These are phyloP conservation scores for Phragmites australis DNA, from an alignment of 176 grass and related monocot genomes.

Conservation along the genomic window DNA sequence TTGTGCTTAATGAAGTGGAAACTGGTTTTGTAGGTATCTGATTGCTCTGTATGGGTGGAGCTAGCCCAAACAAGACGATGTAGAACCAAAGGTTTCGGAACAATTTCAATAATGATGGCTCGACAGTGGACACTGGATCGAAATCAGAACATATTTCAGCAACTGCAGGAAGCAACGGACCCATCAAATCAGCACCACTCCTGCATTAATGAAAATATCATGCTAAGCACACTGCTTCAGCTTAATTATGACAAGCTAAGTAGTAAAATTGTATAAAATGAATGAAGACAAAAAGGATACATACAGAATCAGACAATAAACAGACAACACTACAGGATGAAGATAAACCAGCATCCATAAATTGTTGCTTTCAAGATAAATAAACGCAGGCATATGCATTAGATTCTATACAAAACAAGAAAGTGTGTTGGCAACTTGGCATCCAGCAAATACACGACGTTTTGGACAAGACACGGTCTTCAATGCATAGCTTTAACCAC, in stretches of 20 bases:
- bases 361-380: background rate
- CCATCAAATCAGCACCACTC: constrained; percentile 98
- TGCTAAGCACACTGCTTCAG: constrained; percentile 10
- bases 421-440: background rate
- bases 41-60: constrained; percentile 89
- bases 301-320: constrained; percentile 28
- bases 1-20: constrained; percentile 68
- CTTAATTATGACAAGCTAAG: constrained; percentile 18
- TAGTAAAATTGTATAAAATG: constrained; percentile 29
- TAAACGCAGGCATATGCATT: background rate
- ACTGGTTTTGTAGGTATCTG: constrained; percentile 67
- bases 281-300: constrained; percentile 29
- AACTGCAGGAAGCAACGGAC: constrained; percentile 88
- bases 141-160: constrained; percentile 99
- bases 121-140: constrained; percentile 84
- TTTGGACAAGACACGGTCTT: no score
- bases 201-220: constrained; percentile 56
- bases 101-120: constrained; percentile 90
- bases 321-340: background rate
- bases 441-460: constrained; percentile 1
- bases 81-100: constrained; percentile 99
- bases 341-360: background rate
- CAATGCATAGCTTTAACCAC: no score
- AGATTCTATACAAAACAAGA: background rate
- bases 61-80: constrained; percentile 95